Evolutionary conservation across 768 basidiomycete genomes (phyloP).

Genomic region (Boletellus ananiceps): DNA sequence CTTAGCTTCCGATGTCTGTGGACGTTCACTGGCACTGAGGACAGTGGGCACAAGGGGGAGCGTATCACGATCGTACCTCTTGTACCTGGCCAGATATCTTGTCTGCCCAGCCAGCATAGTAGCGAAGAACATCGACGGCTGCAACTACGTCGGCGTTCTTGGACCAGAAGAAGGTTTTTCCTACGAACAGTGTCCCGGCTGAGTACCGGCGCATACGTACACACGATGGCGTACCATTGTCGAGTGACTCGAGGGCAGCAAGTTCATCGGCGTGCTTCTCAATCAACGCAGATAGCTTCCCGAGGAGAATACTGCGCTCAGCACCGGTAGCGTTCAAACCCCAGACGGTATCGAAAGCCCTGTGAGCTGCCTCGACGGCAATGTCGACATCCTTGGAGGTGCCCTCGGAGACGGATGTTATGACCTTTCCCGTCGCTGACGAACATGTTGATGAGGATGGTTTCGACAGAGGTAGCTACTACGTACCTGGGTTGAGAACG

Average conservation of each 20-base stretch:
- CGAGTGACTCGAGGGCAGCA: constrained; percentile 68
- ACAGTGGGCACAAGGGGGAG: neutral
- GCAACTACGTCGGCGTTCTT: constrained; percentile 44
- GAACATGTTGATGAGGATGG: neutral
- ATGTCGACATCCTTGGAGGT: constrained; percentile 67
- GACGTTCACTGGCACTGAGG: neutral
- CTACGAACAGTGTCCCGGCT: constrained; percentile 22
- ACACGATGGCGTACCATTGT: constrained; percentile 44
- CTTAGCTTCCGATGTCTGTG: constrained; percentile 26
- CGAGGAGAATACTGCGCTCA: constrained; percentile 51
- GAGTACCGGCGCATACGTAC: neutral
- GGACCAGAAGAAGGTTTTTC: constrained; percentile 51
- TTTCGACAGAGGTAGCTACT: neutral
- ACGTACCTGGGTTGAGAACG: constrained; percentile 53
- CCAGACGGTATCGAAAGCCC: constrained; percentile 61
- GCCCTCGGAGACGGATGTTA: constrained; percentile 53
- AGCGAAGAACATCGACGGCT: constrained; percentile 44
- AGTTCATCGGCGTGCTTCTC: constrained; percentile 59
- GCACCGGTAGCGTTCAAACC: constrained; percentile 55
- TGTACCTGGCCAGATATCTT: constrained; percentile 75
- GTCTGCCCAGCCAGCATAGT: constrained; percentile 91
- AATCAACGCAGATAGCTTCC: constrained; percentile 61
- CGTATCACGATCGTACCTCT: constrained; percentile 35
- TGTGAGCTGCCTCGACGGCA: constrained; percentile 66
- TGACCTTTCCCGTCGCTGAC: constrained; percentile 58